These are phyloP conservation scores for Hymenoscyphus fructigenus DNA, from an alignment of 2,329 filamentous ascomycete species.

Conservation along the genomic window DNA sequence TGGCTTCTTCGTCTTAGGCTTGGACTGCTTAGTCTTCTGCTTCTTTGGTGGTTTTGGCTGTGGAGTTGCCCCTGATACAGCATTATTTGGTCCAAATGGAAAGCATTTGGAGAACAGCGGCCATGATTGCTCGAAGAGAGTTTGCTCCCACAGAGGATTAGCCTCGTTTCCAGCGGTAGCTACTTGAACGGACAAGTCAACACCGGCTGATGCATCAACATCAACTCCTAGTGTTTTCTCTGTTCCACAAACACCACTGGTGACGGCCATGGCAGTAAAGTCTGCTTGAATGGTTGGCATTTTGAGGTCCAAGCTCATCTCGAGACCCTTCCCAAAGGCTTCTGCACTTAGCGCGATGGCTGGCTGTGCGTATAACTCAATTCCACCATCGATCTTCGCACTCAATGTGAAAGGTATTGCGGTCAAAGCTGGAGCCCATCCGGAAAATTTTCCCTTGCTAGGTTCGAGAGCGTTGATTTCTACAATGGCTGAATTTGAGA, in stretches of 20 bases:
- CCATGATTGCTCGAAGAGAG: conserved; percentile 7
- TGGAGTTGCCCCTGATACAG: not conserved
- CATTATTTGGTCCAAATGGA: conserved; percentile 5
- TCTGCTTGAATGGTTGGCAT: conserved; percentile 6
- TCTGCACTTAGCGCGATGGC: conserved; percentile 3
- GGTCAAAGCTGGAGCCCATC: conserved; percentile 5
- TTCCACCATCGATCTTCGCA: conserved; percentile 6
- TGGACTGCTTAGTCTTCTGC: no score
- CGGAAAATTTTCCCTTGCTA: conserved; percentile 4
- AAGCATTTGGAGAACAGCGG: conserved; percentile 5
- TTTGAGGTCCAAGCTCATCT: conserved; percentile 5
- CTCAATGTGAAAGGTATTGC: conserved; percentile 8
- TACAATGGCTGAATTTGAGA: conserved; percentile 4
- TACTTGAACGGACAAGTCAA: conserved; percentile 5
- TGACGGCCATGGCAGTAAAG: conserved; percentile 5
- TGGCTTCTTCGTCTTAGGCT: not conserved
- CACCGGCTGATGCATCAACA: conserved; percentile 5
- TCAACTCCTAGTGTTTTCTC: conserved; percentile 4
- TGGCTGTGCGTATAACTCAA: conserved; percentile 7
- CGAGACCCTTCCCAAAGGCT: conserved; percentile 7
- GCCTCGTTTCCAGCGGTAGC: conserved; percentile 9
- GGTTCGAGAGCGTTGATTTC: conserved; percentile 4
- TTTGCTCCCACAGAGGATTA: conserved; percentile 7
- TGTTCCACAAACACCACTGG: conserved; percentile 3
- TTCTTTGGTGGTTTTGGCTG: not conserved